phyloP scores from a whole-genome alignment of 805 yeast species.

The Saccharomycopsis microspora region DNA sequence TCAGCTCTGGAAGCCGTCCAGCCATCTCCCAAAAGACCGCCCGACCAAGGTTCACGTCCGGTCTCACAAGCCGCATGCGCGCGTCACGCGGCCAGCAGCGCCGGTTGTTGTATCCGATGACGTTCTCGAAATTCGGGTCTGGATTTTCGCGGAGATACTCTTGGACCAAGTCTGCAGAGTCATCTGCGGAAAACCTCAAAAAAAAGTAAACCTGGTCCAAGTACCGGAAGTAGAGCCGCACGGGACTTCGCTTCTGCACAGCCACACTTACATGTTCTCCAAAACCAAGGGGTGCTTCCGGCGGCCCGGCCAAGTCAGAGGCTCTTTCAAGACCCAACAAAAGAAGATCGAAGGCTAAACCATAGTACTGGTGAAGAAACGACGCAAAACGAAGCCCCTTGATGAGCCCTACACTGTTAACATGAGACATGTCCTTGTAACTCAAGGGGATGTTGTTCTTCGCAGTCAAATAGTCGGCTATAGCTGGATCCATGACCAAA shows the following conservation, averaged over 20 bases:
- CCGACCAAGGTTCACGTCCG: conserved; percentile 84
- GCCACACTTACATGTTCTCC: conserved; percentile 51
- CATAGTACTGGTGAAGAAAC: conserved; percentile 83
- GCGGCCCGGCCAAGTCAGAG: conserved; percentile 71
- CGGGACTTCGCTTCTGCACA: conserved; percentile 35
- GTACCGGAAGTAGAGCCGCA: conserved; percentile 53
- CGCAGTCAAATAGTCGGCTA: conserved; percentile 91
- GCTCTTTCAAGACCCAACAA: conserved; percentile 84
- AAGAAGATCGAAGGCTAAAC: conserved; percentile 70
- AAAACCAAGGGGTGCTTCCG: conserved; percentile 63
- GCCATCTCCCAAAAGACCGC: conserved; percentile 88
- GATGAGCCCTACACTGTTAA: conserved; percentile 77
- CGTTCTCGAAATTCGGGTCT: conserved; percentile 83
- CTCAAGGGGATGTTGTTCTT: conserved; percentile 75
- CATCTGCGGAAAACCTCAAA: conserved; percentile 63
- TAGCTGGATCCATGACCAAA: conserved; percentile 73
- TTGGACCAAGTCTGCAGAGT: conserved; percentile 62
- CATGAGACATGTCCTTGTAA: conserved; percentile 92
- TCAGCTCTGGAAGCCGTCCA: conserved; percentile 65
- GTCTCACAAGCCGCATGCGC: conserved; percentile 82
- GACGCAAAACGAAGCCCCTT: conserved; percentile 88
- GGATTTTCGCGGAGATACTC: conserved; percentile 78
- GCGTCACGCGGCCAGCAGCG: conserved; percentile 92
- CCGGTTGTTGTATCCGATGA: conserved; percentile 76
- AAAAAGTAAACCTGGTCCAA: conserved; percentile 73